phyloP scores from a whole-genome alignment of 768 basidiomycete genomes.

The Chalciporus piperatus region DNA sequence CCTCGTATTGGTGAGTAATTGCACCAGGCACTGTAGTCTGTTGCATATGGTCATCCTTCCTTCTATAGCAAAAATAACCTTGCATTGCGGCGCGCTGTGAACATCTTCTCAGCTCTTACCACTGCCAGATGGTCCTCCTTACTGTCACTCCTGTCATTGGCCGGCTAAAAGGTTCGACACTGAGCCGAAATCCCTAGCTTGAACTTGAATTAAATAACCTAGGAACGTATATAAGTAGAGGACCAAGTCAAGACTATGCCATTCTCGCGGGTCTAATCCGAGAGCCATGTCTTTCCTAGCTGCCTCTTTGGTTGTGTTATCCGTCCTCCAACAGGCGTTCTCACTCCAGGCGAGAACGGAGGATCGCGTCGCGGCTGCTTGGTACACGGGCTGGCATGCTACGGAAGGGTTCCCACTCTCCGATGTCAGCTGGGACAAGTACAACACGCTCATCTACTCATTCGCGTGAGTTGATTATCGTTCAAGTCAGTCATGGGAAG shows the following conservation, averaged over 20 bases:
- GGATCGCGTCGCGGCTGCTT: constrained; percentile 44
- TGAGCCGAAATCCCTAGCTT: too few species aligned
- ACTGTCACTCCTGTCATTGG: too few species aligned
- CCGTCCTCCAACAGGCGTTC: not conserved
- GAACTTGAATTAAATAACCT: too few species aligned
- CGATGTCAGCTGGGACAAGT: constrained; percentile 64
- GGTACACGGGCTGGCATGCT: constrained; percentile 69
- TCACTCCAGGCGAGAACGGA: not conserved
- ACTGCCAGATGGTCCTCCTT: too few species aligned
- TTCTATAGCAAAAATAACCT: too few species aligned
- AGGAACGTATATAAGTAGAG: not conserved
- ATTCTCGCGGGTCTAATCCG: not conserved
- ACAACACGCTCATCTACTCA: constrained; percentile 61
- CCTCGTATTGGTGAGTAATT: too few species aligned
- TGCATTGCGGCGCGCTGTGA: too few species aligned
- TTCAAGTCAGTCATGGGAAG: not conserved
- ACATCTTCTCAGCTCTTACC: too few species aligned
- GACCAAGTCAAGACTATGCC: not conserved
- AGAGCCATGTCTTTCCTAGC: constrained; percentile 1
- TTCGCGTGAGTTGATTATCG: constrained; percentile 55
- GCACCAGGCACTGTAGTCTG: too few species aligned
- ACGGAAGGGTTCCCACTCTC: constrained; percentile 47
- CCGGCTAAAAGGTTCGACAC: not conserved
- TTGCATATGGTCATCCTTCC: too few species aligned
- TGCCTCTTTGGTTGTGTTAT: not conserved